Evolutionary conservation across 1,139 yeast genomes (phyloP).

Genomic region (Yamadazyma siamensis): DNA sequence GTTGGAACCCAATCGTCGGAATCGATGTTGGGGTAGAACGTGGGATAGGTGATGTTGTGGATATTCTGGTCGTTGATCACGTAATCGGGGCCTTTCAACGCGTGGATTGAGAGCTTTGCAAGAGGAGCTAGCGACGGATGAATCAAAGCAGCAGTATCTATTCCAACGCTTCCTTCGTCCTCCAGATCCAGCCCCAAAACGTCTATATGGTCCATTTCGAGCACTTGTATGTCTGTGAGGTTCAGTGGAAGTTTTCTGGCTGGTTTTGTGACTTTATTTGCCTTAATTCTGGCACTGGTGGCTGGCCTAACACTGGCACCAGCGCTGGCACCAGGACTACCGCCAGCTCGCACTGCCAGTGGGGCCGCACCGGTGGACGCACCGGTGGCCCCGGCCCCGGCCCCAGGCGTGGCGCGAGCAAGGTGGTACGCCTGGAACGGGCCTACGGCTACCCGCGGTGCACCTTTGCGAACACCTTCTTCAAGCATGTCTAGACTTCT

Average conservation of each 20-base stretch:
- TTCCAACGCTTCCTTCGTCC: constrained; percentile 2
- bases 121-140: constrained; percentile 33
- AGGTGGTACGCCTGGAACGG: constrained; percentile 28
- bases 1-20: constrained; percentile 42
- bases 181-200: not conserved
- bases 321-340: no score
- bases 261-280: not conserved
- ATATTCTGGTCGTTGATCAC: constrained; percentile 40
- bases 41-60: constrained; percentile 46
- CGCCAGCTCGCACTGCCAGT: no score
- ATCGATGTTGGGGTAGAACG: constrained; percentile 44
- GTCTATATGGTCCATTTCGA: not conserved
- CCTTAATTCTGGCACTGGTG: not conserved
- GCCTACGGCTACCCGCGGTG: constrained; percentile 18
- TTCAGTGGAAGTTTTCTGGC: not conserved
- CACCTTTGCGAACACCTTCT: constrained; percentile 10
- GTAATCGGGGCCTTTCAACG: constrained; percentile 41
- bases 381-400: no score
- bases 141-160: constrained; percentile 23
- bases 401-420: no score
- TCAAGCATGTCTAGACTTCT: constrained; percentile 27
- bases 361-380: no score
- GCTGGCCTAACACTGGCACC: not conserved
- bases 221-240: no score
- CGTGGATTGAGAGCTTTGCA: constrained; percentile 41